Base-by-base conservation (phyloP, 1,139 yeast species). In the Debaryomyces nepalensis region DNA sequence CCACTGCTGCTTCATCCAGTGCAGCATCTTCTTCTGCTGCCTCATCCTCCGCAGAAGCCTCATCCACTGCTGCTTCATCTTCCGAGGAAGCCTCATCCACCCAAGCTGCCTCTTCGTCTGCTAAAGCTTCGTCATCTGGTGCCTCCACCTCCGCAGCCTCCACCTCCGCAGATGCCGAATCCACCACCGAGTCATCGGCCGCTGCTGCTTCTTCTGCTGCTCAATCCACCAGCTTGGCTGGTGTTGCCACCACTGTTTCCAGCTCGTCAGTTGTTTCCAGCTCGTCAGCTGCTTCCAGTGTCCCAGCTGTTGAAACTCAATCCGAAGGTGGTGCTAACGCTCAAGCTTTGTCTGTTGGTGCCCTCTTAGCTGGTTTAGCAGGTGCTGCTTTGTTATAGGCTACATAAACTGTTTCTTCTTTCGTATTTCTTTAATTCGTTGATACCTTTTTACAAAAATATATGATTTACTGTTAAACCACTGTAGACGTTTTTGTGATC, bases 371-470 rank as follows among this genome's bases (percentile, higher is more conserved):
- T 42, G 84, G 82, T 58, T 64, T 78, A 43, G 62, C 75, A 27
- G 69, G 73, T 52, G 80, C 79, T 51, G 77, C 78, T 50, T 68
- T 78, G 50, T 61, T 77, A 49, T 75, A 66, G 49, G 45, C 40
- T 14, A 9, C 14, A 20, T 21, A 36, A 36, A 26, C 15, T 37
- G 24, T 16, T 22, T 15, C 31, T 30, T 30, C 30, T 22, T 21
- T 22, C 40, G 40, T 37, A 37, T 30, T 23, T 34, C 30, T 30
- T 37, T 37, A 29, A 24, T 37, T 37, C 40, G 40, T 16, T 37
- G 40, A 37, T 37, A 37, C 40, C 40, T 30, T 37, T 37, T 37
- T 33, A 12, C 19, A 14, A 24, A 22, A 30, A 37, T 21, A 29
- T 23, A 37, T 37, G 35, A 12, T 10, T 37, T 22, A 26, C 15